Conservation (phyloP, 2,329 filamentous ascomycete species). For the Fusarium sp. region DNA sequence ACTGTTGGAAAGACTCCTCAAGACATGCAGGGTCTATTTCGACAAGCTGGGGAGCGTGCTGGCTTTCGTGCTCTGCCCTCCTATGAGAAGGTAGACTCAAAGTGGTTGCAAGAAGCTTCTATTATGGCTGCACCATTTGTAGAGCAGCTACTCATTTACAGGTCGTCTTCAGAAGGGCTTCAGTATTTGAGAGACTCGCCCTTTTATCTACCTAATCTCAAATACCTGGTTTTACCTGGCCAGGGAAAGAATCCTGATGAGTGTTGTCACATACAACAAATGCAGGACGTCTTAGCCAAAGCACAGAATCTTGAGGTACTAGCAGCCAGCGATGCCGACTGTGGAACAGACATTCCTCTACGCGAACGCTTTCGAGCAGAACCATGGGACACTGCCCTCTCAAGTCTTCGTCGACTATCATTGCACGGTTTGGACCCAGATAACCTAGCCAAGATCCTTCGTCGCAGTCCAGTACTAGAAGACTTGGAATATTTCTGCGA, state of each 20-base stretch:
- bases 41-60: slow-evolving; percentile 44
- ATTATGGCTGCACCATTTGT: slow-evolving; percentile 48
- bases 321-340: slow-evolving; percentile 45
- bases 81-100: slow-evolving; percentile 45
- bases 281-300: slow-evolving; percentile 46
- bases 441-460: slow-evolving; percentile 45
- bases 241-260: slow-evolving; percentile 44
- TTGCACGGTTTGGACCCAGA: slow-evolving; percentile 46
- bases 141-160: slow-evolving; percentile 46
- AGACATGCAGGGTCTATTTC: slow-evolving; percentile 44
- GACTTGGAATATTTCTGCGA: slow-evolving; percentile 48
- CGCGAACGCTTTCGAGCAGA: slow-evolving; percentile 46
- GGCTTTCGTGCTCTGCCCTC: slow-evolving; percentile 44
- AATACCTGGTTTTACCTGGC: slow-evolving; percentile 45
- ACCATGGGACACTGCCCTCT: slow-evolving; percentile 44
- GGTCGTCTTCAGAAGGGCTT: slow-evolving; percentile 45
- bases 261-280: slow-evolving; percentile 48
- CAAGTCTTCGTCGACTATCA: slow-evolving; percentile 44
- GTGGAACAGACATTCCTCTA: slow-evolving; percentile 44
- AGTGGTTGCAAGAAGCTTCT: slow-evolving; percentile 47
- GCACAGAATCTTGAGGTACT: slow-evolving; percentile 46
- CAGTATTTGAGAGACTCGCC: slow-evolving; percentile 47
- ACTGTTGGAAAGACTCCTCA: slow-evolving; percentile 22
- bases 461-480: slow-evolving; percentile 43
- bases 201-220: slow-evolving; percentile 46